These are phyloP conservation scores for Phytophthora ohioensis DNA, from an alignment of 352 stramenopile genomes.

Conservation along the genomic window DNA sequence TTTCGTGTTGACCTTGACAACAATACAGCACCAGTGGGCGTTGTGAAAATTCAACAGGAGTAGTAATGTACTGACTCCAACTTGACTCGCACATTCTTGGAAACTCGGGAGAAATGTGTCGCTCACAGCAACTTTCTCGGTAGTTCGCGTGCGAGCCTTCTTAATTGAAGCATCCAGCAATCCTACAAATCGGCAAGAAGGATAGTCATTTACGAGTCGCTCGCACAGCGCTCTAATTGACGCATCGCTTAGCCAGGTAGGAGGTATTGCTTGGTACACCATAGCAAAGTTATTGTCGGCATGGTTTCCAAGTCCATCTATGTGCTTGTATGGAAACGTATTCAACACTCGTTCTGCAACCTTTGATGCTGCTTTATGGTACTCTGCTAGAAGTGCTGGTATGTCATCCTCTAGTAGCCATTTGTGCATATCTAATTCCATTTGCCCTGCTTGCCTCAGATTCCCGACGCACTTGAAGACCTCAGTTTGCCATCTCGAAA, in stretches of 20 bases:
- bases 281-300: neutral
- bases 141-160: neutral
- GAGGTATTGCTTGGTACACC: neutral
- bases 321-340: neutral
- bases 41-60: constrained; percentile 12
- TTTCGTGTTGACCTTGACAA: constrained; percentile 1
- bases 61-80: neutral
- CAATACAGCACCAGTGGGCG: constrained; percentile 19
- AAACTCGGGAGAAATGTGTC: neutral
- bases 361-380: neutral
- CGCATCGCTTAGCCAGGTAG: neutral
- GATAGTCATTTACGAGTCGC: neutral
- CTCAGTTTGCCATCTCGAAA: constrained; percentile 22
- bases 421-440: neutral
- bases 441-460: neutral
- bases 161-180: neutral
- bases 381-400: neutral
- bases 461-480: constrained; percentile 3
- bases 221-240: neutral
- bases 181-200: neutral
- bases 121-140: neutral
- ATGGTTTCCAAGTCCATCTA: neutral
- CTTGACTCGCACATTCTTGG: neutral
- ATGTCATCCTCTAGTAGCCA: neutral
- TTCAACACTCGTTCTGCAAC: neutral